These are phyloP conservation scores for Aspergillus cejpii DNA, from an alignment of 2,329 filamentous ascomycete genomes.

Conservation along the genomic window DNA sequence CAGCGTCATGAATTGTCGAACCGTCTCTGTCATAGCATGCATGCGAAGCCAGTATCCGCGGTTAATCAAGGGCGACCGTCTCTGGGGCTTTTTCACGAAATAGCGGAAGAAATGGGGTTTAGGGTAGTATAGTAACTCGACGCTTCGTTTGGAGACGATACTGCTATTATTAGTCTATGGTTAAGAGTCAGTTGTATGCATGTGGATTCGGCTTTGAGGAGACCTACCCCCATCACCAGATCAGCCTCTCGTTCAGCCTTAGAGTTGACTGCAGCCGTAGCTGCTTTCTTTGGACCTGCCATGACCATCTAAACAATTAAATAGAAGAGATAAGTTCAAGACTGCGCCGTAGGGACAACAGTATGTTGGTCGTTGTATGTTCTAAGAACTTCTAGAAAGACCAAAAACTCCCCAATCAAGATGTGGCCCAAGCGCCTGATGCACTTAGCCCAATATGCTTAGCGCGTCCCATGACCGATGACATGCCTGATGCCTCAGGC, in stretches of 20 bases:
- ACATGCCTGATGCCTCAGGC: constrained; percentile 7
- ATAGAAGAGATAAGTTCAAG: constrained; percentile 4
- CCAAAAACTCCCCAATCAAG: constrained; percentile 27
- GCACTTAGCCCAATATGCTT: no score
- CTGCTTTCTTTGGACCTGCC: constrained; percentile 12
- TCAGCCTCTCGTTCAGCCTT: constrained; percentile 44
- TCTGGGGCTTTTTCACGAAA: constrained; percentile 77
- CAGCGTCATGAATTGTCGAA: constrained; percentile 64
- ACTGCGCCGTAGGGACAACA: not conserved
- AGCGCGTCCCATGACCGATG: no score
- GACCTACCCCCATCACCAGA: constrained; percentile 49
- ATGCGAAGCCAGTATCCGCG: constrained; percentile 82
- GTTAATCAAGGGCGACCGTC: constrained; percentile 82
- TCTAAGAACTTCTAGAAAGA: constrained; percentile 1
- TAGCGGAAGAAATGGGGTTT: constrained; percentile 80
- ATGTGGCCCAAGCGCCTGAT: constrained; percentile 35
- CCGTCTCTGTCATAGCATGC: constrained; percentile 68
- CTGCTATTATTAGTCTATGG: constrained; percentile 77
- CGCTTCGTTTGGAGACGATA: constrained; percentile 85
- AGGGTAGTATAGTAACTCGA: constrained; percentile 79
- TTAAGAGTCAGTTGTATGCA: not conserved
- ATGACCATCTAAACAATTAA: constrained; percentile 7
- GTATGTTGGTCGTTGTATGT: no score
- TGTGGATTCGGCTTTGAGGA: not conserved
- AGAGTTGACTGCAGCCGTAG: constrained; percentile 15